Conservation (phyloP, 768 basidiomycete genomes). For the Tulasnella sp. region DNA sequence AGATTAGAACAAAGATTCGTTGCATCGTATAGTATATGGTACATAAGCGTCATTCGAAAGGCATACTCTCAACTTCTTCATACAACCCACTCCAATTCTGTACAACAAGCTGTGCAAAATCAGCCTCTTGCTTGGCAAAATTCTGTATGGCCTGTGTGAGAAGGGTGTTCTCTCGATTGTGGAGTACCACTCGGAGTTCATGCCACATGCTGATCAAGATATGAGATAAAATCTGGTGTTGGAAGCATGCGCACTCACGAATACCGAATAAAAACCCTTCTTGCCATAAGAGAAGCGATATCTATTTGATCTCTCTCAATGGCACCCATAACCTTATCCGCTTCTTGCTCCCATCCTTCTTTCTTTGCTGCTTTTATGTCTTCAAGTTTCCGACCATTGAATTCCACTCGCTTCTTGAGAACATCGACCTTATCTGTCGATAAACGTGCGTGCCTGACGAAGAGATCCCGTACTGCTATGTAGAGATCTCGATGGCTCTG, state of each 20-base stretch:
- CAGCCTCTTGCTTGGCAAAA: constrained; percentile 62
- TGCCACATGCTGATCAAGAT: constrained; percentile 66
- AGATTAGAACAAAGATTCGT: neutral
- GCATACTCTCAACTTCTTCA: constrained; percentile 67
- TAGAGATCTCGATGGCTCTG: constrained; percentile 77
- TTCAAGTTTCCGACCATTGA: constrained; percentile 62
- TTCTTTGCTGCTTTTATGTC: constrained; percentile 53
- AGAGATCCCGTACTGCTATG: constrained; percentile 73
- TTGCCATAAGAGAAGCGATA: constrained; percentile 57
- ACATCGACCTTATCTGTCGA: constrained; percentile 81
- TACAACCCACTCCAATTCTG: constrained; percentile 63
- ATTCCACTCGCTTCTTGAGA: constrained; percentile 74
- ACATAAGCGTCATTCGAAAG: constrained; percentile 47
- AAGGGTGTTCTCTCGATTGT: constrained; percentile 78
- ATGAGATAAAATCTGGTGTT: neutral
- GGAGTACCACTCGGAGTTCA: constrained; percentile 82
- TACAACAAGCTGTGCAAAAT: constrained; percentile 47
- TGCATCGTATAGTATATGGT: neutral
- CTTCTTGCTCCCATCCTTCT: constrained; percentile 78
- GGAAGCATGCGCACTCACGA: constrained; percentile 38
- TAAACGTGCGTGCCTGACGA: constrained; percentile 76
- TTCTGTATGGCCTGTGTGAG: constrained; percentile 57
- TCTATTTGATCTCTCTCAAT: constrained; percentile 80
- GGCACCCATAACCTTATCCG: constrained; percentile 51
- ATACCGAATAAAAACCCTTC: constrained; percentile 77